Conservation (phyloP, 2,329 filamentous ascomycete genomes). For the Neodidymelliopsis sp. region DNA sequence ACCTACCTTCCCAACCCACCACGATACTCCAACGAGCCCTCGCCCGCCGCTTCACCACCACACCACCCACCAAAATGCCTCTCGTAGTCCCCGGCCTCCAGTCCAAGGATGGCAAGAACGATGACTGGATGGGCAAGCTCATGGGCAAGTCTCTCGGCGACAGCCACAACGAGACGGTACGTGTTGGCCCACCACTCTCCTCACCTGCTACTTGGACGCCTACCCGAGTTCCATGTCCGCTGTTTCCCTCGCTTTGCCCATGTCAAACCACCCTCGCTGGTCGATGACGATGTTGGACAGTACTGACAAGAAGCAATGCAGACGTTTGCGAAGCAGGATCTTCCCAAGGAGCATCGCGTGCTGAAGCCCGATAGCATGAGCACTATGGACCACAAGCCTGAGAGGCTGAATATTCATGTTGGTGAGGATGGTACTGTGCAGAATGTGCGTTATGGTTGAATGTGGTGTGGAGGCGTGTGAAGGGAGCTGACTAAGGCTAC, state of each 20-base stretch:
- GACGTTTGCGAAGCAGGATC: conserved; percentile 60
- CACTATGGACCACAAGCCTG: conserved; percentile 58
- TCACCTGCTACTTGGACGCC: neutral
- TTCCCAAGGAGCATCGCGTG: conserved; percentile 58
- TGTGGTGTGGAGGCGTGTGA: no score
- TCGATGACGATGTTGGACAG: neutral
- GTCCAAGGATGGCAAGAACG: conserved; percentile 45
- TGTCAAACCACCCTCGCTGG: neutral
- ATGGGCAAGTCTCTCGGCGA: conserved; percentile 62
- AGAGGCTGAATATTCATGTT: conserved; percentile 59
- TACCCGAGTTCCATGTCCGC: neutral
- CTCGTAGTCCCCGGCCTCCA: conserved; percentile 59
- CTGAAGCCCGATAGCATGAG: conserved; percentile 55
- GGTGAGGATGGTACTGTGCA: conserved; percentile 57
- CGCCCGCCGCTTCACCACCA: conserved; percentile 3
- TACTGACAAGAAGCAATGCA: conserved; percentile 32
- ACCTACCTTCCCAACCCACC: no score
- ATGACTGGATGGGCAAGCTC: conserved; percentile 58
- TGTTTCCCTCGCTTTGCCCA: neutral
- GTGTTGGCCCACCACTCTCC: conserved; percentile 12
- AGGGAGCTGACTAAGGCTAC: neutral
- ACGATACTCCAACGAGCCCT: conserved; percentile 7
- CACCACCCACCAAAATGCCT: conserved; percentile 51
- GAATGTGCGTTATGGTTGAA: conserved; percentile 57
- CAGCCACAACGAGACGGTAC: conserved; percentile 53